Base-by-base conservation (phyloP, 176 grass and related monocot species). In the Chloris gayana region DNA sequence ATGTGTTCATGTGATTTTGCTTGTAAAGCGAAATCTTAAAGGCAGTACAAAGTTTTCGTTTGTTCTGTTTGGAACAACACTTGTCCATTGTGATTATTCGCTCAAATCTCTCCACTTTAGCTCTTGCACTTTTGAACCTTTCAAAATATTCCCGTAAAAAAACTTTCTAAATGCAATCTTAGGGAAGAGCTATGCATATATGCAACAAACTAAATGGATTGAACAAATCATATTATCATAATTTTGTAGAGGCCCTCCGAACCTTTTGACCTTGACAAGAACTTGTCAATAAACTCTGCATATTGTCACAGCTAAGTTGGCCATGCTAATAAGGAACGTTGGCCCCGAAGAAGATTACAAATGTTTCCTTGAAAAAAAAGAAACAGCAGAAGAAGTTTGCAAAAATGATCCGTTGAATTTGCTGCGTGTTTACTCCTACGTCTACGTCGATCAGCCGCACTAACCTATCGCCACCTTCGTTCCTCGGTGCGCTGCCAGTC, bases 11-110 rank as follows among this genome's bases (percentile, higher is more conserved):
- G 5, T 67, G 54, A 4, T 29, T 22, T 67, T 58, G 33, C 59
- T 29, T 56, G 68, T 12, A 74, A 44, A 1, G 27, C n/a, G 22
- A 78, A 35, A 56, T 58, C 46, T 65, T 4, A 50, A 72, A 25
- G 24, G 1, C 17, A 64, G 57, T 56, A 54, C 30, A 69, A 61
- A 61, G 22, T 75, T 34, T 29, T 57, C 22, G 13, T 34, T 27
- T 44, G 53, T 80, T 75, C 64, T 70, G 34, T 62, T 85, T 75
- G 22, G 45, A 70, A n/a, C 14, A 27, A 57, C n/a, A 35, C 9
- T 54, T 63, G 18, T 66, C 14, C 22, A 15, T 5, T 33, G 3
- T 9, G 63, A 57, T 15, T 13, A 6, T 82, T 56, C 42, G 44
- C 66, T 33, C 56, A 41, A 56, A 47, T 7, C 6, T 64, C 2